Evolutionary conservation across 148 eudicot genomes (phyloP).

Genomic region (Limonium bicolor): DNA sequence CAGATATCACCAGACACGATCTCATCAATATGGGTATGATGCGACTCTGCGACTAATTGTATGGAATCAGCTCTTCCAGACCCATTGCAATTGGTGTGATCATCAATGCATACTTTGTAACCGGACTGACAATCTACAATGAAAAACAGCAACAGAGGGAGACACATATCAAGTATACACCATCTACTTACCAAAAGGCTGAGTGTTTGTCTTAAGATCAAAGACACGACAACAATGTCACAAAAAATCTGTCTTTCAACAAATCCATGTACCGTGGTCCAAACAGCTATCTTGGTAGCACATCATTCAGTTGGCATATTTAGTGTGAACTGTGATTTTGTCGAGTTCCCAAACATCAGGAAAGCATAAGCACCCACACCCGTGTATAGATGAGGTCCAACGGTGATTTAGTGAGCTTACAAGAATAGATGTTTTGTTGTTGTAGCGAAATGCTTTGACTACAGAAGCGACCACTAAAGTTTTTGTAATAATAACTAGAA

Average conservation of each 20-base stretch:
- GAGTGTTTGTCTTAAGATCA: conserved; percentile 8
- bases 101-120: conserved; percentile 2
- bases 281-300: conserved; percentile 6
- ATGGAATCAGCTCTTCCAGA: conserved; percentile 5
- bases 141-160: too few species aligned
- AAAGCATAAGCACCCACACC: not conserved
- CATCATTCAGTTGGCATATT: not conserved
- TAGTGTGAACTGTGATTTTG: conserved; percentile 13
- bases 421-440: conserved; percentile 70
- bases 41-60: not conserved
- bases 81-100: conserved; percentile 4
- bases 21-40: conserved; percentile 1
- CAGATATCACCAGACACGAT: conserved; percentile 1
- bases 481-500: conserved; percentile 69
- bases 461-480: conserved; percentile 61
- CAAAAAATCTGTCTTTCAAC: too few species aligned
- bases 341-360: conserved; percentile 54
- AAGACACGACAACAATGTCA: conserved; percentile 95
- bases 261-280: conserved; percentile 3
- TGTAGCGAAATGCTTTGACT: conserved; percentile 88
- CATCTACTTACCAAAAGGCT: not conserved
- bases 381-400: not conserved
- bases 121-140: conserved; percentile 2
- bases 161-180: too few species aligned
- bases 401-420: too few species aligned